phyloP scores from a whole-genome alignment of 768 basidiomycete species.

The Rhizopogon vulgaris region DNA sequence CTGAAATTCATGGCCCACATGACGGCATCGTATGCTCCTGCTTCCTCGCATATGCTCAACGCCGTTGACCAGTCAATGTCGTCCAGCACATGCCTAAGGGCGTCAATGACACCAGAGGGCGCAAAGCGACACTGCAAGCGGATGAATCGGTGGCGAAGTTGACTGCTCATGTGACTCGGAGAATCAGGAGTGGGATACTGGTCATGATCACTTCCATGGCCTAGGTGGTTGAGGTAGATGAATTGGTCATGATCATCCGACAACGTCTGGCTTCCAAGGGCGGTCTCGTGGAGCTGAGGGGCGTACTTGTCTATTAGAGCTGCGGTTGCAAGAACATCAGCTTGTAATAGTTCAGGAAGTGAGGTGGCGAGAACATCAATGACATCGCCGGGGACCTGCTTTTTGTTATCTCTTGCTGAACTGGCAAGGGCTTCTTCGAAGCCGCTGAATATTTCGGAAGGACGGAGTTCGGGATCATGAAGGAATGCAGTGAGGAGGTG shows the following conservation, averaged over 20 bases:
- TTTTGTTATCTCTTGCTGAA: slow-evolving; percentile 42
- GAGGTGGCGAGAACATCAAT: slow-evolving; percentile 46
- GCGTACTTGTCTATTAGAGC: slow-evolving; percentile 61
- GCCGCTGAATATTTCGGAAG: slow-evolving; percentile 57
- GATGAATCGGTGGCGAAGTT: slow-evolving; percentile 59
- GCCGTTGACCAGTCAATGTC: slow-evolving; percentile 52
- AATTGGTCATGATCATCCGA: slow-evolving; percentile 51
- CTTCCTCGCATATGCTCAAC: slow-evolving; percentile 59
- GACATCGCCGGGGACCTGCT: slow-evolving; percentile 51
- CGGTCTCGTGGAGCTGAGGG: slow-evolving; percentile 61
- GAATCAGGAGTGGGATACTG: slow-evolving; percentile 21
- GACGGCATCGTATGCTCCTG: slow-evolving; percentile 65
- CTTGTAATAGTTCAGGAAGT: slow-evolving; percentile 58
- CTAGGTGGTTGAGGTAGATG: slow-evolving; percentile 69
- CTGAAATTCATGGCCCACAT: slow-evolving; percentile 72
- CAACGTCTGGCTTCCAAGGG: slow-evolving; percentile 44
- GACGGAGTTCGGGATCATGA: slow-evolving; percentile 58
- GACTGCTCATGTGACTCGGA: slow-evolving; percentile 40
- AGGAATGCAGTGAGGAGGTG: slow-evolving; percentile 69
- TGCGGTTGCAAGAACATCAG: slow-evolving; percentile 63
- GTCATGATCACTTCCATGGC: slow-evolving; percentile 45
- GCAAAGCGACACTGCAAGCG: slow-evolving; percentile 68
- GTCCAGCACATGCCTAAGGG: slow-evolving; percentile 46
- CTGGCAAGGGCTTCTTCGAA: slow-evolving; percentile 55
- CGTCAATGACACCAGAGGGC: slow-evolving; percentile 54